Evolutionary conservation across 139 green algal species (phyloP), one percentile per base, ranked within the genome.

Genomic region (Desmodesmus armatus): DNA sequence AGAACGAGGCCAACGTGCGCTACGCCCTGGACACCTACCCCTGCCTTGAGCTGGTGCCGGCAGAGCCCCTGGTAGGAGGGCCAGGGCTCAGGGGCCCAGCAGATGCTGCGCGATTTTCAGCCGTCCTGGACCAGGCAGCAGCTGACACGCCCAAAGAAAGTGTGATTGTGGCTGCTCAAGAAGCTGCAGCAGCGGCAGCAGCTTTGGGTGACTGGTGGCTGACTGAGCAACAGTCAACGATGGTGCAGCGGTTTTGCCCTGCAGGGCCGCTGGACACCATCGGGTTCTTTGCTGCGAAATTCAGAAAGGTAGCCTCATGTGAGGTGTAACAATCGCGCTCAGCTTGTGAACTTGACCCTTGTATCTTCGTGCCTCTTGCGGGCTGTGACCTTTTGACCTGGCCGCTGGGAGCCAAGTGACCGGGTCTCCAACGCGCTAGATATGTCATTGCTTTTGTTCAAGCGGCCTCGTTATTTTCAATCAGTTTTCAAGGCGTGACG

Each of bases 1-100:
- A 99, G 88, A 99, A 99, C 81, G 96, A 99, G 89, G 93, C 84
- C 69, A 96, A 96, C 73, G 95, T 99, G 58, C 87, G 94, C 0
- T 98, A 93, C 51, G 70, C 95, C 25, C 92, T 99, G 31, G 94
- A 99, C 82, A 91, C 3, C 1, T 96, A 96, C 79, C 73, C 90
- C 3, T 70, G 51, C 37, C 81, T 98, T 78, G 51, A 70, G 40
- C 87, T 97, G 44, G 90, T 93, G 29, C 58, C 85, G 13, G 88
- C 95, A 73, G 49, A 67, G 53, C 94, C 92, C 6, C 53, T 65
- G 3, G 79, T 97, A 0, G 94, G 92, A 1, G 87, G 88, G 1
- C 85, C 89, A 13, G 94, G 94, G 3, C 79, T 97, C 29, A 85
- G 79, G 9, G 92, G 49, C 3, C 69, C 84, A 13, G 84, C 84